A percentile compares a stretch with the other conserved stretches of the same genome.
These are phyloP conservation scores for Russula virescens DNA, from an alignment of 768 basidiomycete genomes.

Conservation along the genomic window DNA sequence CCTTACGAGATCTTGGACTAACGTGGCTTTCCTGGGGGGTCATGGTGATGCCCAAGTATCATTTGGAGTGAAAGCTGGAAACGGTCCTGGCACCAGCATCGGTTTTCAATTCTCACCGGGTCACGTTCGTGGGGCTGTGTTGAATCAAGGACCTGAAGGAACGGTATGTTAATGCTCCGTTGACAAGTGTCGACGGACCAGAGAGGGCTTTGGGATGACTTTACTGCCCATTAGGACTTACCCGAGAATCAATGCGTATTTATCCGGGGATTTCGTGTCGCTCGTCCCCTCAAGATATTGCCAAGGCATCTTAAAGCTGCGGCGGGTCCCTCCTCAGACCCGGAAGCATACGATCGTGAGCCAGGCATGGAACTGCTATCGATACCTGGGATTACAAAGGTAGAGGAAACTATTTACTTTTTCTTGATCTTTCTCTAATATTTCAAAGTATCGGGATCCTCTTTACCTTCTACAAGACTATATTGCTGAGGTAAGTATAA, in stretches of 20 bases:
- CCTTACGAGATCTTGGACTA: background rate
- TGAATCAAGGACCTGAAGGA: background rate
- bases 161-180: background rate
- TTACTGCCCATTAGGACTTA: background rate
- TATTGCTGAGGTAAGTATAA: background rate
- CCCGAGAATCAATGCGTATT: background rate
- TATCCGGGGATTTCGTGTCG: background rate
- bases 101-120: background rate
- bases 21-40: background rate
- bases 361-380: background rate
- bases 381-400: background rate
- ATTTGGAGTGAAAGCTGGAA: background rate
- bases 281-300: background rate
- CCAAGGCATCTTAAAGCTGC: background rate
- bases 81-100: background rate
- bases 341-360: background rate
- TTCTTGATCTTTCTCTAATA: background rate
- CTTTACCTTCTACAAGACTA: background rate
- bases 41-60: background rate
- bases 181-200: background rate
- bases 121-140: background rate
- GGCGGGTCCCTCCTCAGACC: background rate
- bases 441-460: constrained; percentile 2
- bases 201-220: background rate
- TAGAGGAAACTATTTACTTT: background rate